Percentiles rank a stretch among this genome's conserved stretches.
These are phyloP conservation scores for Agaricus sinodeliciosus DNA, from an alignment of 768 basidiomycete species.

Conservation along the genomic window DNA sequence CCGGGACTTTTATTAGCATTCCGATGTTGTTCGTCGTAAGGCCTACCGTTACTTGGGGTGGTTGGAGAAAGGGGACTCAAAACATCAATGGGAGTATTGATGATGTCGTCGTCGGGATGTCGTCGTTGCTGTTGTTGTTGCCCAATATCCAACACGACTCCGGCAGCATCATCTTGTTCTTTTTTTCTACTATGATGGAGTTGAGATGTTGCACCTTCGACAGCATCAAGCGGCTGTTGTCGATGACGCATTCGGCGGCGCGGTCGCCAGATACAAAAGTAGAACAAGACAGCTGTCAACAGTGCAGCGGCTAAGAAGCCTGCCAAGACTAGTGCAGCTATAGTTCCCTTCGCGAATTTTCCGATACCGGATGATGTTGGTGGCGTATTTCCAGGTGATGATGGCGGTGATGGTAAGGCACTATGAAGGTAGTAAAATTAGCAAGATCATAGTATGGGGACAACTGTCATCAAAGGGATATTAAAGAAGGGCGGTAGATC, in stretches of 20 bases:
- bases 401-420: constrained; percentile 4
- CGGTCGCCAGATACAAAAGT: constrained; percentile 41
- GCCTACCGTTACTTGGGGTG: neutral
- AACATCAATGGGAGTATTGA: constrained; percentile 1
- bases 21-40: constrained; percentile 9
- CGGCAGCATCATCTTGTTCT: neutral
- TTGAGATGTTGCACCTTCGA: too few relatives aligned
- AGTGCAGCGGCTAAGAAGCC: constrained; percentile 45
- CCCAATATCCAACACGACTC: neutral
- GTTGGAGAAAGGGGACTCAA: neutral
- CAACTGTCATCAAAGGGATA: neutral
- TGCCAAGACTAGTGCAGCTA: constrained; percentile 60
- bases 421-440: constrained; percentile 2
- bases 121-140: neutral
- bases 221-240: constrained; percentile 5
- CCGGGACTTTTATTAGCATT: constrained; percentile 27
- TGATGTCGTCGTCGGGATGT: neutral
- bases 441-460: neutral
- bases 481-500: constrained; percentile 10
- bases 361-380: constrained; percentile 3
- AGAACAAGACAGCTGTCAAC: constrained; percentile 32
- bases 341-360: constrained; percentile 42
- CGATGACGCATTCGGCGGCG: constrained; percentile 24
- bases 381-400: constrained; percentile 16
- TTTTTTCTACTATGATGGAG: neutral